phyloP scores from a whole-genome alignment of 2,329 filamentous ascomycete species.

The Sclerotiophoma versabilis region DNA sequence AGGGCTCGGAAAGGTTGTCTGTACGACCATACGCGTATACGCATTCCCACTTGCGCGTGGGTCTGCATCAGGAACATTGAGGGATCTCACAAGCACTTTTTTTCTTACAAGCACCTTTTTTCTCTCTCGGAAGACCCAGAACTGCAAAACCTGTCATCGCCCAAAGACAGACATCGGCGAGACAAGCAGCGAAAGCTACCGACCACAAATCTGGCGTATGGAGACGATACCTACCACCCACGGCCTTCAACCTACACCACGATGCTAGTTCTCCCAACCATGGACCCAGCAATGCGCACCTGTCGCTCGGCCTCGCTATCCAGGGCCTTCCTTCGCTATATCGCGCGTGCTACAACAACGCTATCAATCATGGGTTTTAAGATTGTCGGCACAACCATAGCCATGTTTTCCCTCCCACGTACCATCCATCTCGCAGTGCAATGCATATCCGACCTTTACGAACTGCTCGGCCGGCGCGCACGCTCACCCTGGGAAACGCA shows the following conservation, averaged over 20 bases:
- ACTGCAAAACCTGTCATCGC: no score
- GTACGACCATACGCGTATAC: not conserved
- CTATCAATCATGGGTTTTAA: not conserved
- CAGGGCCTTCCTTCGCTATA: not conserved
- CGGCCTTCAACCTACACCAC: not conserved
- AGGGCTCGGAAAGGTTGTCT: not conserved
- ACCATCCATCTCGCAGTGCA: conserved; percentile 18
- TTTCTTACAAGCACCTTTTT: no score
- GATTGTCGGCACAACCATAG: not conserved
- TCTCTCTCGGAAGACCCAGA: no score
- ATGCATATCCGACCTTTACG: conserved; percentile 11
- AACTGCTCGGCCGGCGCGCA: conserved; percentile 14
- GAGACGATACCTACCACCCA: not conserved
- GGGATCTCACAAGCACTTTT: no score
- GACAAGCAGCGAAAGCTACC: no score
- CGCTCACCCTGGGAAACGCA: conserved; percentile 15
- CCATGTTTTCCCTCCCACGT: conserved; percentile 14
- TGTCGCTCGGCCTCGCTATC: not conserved
- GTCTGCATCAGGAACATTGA: no score
- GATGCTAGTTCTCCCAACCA: conserved; percentile 14
- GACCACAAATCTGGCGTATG: not conserved
- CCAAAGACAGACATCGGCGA: not conserved
- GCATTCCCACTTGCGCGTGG: conserved; percentile 3
- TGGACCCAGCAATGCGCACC: conserved; percentile 5
- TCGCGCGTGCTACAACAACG: not conserved